Base-by-base conservation (phyloP, 2,329 filamentous ascomycete species). In the Ophiostoma himal-ulmi region DNA sequence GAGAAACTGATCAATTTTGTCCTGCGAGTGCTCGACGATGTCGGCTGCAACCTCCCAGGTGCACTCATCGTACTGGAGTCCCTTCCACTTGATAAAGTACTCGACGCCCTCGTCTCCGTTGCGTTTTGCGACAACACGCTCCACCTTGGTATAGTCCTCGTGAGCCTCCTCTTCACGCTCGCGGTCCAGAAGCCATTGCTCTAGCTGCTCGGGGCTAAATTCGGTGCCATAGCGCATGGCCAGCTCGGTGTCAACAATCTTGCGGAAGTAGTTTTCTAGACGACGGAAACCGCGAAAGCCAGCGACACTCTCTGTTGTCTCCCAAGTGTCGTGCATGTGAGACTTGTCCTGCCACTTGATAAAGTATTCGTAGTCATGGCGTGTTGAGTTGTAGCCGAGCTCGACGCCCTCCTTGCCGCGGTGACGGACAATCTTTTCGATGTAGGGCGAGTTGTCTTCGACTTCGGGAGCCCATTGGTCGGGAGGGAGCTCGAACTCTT, bases 321-420 rank as follows among this genome's bases (percentile, higher is more conserved):
- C 94, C 94, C 95, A 99, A 0, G 93, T 96, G 70, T 96, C 92
- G 81, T 99, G 95, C 75, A 96, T 89, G 78, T 99, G 93, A 13
- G 95, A 96, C 80, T 93, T 92, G 74, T 90, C 92, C 80, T 97
- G 92, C 95, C 96, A 99, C 82, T 99, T 99, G 80, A 99, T 93
- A 80, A 90, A 87, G 75, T 85, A 99, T 77, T 98, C 93, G 75
- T 95, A 97, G 77, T 97, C 92, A 69, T 93, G 87, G 75, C 85
- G 84, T 34, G 80, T 83, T 1, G 84, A 78, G 67, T 92, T 89
- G 70, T 83, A 82, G 17, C 84, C 80, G 71, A 88, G 79, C 73
- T 86, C 87, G 66, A 86, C 80, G 20, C 85, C 92, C 44, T 92
- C 90, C 78, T 89, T 91, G 52, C 92, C 82, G 67, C 91, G 89